phyloP scores from a whole-genome alignment of 495 filamentous ascomycete genomes.

The Wilcoxina mikolae region DNA sequence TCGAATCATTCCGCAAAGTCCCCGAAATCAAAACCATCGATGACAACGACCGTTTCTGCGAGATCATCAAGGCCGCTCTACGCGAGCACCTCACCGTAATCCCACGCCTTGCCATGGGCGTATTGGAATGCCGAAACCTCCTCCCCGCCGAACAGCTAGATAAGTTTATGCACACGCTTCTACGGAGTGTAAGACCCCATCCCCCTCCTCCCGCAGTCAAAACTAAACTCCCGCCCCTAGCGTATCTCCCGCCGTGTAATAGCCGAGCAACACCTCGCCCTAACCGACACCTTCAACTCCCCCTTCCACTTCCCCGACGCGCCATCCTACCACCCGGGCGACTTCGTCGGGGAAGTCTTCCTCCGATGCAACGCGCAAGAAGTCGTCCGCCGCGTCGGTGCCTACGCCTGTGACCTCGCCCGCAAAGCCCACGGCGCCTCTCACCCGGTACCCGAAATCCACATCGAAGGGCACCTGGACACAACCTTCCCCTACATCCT shows the following conservation, averaged over 20 bases:
- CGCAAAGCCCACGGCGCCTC: slow-evolving; percentile 54
- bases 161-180: slow-evolving; percentile 83
- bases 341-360: slow-evolving; percentile 92
- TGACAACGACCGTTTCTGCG: slow-evolving; percentile 83
- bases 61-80: slow-evolving; percentile 60
- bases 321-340: slow-evolving; percentile 47
- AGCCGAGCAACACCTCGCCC: slow-evolving; percentile 87
- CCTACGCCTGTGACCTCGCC: slow-evolving; percentile 53
- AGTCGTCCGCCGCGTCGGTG: slow-evolving; percentile 69
- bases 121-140: slow-evolving; percentile 69
- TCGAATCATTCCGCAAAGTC: slow-evolving; percentile 72
- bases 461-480: slow-evolving; percentile 69
- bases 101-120: slow-evolving; percentile 82
- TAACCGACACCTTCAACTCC: slow-evolving; percentile 91
- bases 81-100: slow-evolving; percentile 86
- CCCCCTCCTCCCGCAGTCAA: no score
- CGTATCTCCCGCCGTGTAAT: slow-evolving; percentile 94
- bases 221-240: no score
- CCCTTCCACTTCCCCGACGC: slow-evolving; percentile 83
- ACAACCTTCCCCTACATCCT: slow-evolving; percentile 94
- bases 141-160: slow-evolving; percentile 69
- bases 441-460: slow-evolving; percentile 59
- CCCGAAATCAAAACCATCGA: slow-evolving; percentile 70
- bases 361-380: slow-evolving; percentile 85
- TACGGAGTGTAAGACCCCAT: slow-evolving; percentile 71